Conservation (phyloP, 169 alveolate species). For the Cryptosporidium xiaoi region DNA sequence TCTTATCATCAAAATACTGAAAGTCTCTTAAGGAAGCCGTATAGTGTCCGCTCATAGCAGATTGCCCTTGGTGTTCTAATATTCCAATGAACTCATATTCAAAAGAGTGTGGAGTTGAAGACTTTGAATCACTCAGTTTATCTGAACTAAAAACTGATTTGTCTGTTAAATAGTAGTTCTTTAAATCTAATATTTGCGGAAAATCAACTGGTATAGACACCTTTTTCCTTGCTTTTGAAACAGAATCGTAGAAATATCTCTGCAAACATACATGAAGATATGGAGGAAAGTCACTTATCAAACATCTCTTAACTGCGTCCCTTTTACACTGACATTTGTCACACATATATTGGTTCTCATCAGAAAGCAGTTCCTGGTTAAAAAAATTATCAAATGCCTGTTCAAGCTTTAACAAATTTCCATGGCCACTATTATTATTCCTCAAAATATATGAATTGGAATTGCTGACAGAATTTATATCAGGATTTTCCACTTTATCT, state of each 20-base stretch:
- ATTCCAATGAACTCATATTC: slow-evolving; percentile 72
- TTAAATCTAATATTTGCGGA: slow-evolving; percentile 24
- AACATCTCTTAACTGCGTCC: slow-evolving; percentile 56
- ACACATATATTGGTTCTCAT: slow-evolving; percentile 69
- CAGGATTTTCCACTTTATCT: background rate
- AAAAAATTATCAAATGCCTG: slow-evolving; percentile 69
- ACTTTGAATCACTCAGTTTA: background rate
- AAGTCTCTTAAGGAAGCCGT: slow-evolving; percentile 70
- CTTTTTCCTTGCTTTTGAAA: slow-evolving; percentile 53
- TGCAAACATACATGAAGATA: slow-evolving; percentile 72
- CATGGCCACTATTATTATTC: background rate
- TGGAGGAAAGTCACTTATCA: slow-evolving; percentile 44
- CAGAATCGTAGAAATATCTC: slow-evolving; percentile 54
- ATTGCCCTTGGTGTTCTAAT: slow-evolving; percentile 69
- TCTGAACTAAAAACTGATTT: background rate
- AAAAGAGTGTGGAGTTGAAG: background rate
- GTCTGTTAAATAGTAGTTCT: background rate
- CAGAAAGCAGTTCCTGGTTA: slow-evolving; percentile 70
- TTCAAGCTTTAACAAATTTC: slow-evolving; percentile 1
- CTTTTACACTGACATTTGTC: slow-evolving; percentile 53
- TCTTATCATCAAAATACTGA: background rate
- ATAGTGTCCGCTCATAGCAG: slow-evolving; percentile 72
- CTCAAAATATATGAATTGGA: slow-evolving; percentile 10
- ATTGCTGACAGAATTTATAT: background rate
- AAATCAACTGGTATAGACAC: slow-evolving; percentile 64